Percentiles rank a stretch among this genome's conserved stretches.
Conservation (phyloP, 139 green algal genomes). For the Chlamydomonas sphaeroides region DNA sequence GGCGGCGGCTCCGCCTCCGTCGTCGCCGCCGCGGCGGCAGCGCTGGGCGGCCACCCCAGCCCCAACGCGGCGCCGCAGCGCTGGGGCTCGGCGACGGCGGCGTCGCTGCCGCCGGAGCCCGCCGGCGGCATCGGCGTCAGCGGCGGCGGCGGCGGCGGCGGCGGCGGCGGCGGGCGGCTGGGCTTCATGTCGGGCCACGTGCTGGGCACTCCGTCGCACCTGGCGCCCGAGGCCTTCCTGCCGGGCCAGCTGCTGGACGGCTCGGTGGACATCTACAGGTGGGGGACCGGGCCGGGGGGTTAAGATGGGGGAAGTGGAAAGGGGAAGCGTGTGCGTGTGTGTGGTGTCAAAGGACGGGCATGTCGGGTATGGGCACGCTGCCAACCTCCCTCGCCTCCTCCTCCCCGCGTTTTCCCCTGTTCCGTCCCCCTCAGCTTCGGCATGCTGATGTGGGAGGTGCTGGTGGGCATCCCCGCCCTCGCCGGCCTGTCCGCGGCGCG, state of each 20-base stretch:
- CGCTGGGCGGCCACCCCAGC: not conserved
- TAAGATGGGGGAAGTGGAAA: no score
- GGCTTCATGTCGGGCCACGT: conserved; percentile 32
- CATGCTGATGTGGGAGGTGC: conserved; percentile 39
- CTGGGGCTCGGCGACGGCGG: not conserved
- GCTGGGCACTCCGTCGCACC: conserved; percentile 40
- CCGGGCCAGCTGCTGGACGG: conserved; percentile 12
- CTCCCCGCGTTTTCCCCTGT: not conserved
- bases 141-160: not conserved
- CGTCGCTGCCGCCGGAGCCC: not conserved
- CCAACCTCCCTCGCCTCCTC: not conserved
- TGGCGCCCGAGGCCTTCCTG: conserved; percentile 41
- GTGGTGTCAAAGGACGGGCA: no score
- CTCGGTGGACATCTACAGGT: conserved; percentile 34
- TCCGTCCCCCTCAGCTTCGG: conserved; percentile 10
- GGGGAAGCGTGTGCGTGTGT: no score
- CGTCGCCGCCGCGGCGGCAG: not conserved
- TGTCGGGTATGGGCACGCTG: no score
- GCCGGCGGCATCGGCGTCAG: no score
- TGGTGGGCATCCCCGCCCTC: conserved; percentile 28
- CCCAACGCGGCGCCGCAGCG: not conserved
- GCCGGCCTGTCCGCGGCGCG: conserved; percentile 19
- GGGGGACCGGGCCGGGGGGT: not conserved
- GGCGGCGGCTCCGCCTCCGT: not conserved
- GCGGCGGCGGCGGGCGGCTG: not conserved